Percentiles rank a stretch among this genome's conserved stretches.
These are phyloP conservation scores for Trametes gibbosa DNA, from an alignment of 768 basidiomycete species.

Conservation along the genomic window DNA sequence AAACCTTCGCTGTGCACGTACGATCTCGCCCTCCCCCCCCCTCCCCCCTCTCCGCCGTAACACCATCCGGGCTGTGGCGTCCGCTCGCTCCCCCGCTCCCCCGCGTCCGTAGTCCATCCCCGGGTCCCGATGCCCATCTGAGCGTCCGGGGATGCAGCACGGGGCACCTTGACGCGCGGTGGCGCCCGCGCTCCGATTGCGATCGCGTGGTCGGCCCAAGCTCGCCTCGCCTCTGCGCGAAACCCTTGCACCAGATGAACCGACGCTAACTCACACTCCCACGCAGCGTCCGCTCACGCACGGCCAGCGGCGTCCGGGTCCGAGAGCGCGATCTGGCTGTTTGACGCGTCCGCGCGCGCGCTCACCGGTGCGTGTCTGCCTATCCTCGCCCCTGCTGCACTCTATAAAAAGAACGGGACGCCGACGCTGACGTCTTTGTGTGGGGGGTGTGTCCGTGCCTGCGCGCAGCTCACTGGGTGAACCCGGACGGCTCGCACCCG, in stretches of 20 bases:
- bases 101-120: neutral
- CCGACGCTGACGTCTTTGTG: neutral
- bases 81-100: neutral
- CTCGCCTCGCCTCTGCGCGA: conserved; percentile 26
- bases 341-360: conserved; percentile 37
- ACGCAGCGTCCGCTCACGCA: conserved; percentile 31
- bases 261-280: conserved; percentile 29
- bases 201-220: too few relatives aligned
- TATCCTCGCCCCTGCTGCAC: neutral
- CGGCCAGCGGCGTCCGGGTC: conserved; percentile 20
- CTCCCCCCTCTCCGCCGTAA: neutral
- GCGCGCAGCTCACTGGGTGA: conserved; percentile 43
- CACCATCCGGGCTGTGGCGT: neutral
- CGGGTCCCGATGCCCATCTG: neutral
- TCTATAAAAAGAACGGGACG: too few relatives aligned
- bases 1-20: too few relatives aligned
- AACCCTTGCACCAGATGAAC: neutral
- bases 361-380: conserved; percentile 36
- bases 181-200: neutral
- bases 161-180: too few relatives aligned
- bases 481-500: conserved; percentile 40
- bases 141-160: neutral
- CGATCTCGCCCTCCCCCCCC: neutral
- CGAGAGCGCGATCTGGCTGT: conserved; percentile 49
- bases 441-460: neutral